phyloP scores from a whole-genome alignment of 2,329 filamentous ascomycete genomes.

The Phaeosphaeriaceae sp. region DNA sequence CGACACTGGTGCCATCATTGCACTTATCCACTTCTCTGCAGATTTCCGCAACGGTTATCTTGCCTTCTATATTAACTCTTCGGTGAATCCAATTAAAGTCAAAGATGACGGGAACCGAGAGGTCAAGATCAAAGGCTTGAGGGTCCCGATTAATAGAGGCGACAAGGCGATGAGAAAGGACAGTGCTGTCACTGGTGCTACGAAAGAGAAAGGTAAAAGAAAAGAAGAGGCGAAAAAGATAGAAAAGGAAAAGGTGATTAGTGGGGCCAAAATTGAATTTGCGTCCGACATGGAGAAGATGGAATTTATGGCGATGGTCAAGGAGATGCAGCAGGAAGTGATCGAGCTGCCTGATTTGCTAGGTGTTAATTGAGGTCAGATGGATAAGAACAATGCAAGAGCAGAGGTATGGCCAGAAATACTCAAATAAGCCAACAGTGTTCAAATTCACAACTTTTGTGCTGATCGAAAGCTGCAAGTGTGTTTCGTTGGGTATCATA shows the following conservation, averaged over 20 bases:
- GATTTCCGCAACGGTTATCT: slow-evolving; percentile 54
- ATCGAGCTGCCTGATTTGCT: slow-evolving; percentile 48
- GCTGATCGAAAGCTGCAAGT: neutral
- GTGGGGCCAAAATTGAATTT: slow-evolving; percentile 53
- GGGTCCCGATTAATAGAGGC: slow-evolving; percentile 39
- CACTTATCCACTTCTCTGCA: slow-evolving; percentile 53
- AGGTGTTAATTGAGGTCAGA: slow-evolving; percentile 32
- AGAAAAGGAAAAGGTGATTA: slow-evolving; percentile 49
- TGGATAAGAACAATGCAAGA: neutral
- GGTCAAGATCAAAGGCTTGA: slow-evolving; percentile 53
- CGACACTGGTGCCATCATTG: slow-evolving; percentile 51
- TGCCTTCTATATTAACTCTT: slow-evolving; percentile 54
- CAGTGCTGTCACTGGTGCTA: slow-evolving; percentile 16
- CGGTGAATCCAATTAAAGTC: slow-evolving; percentile 45
- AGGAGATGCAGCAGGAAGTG: slow-evolving; percentile 46
- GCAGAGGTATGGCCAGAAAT: too few species aligned
- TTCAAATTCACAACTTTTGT: neutral
- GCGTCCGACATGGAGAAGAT: slow-evolving; percentile 50
- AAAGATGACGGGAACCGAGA: slow-evolving; percentile 49
- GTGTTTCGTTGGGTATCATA: too few species aligned
- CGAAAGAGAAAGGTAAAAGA: slow-evolving; percentile 15
- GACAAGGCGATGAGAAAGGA: slow-evolving; percentile 27
- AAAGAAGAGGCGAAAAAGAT: slow-evolving; percentile 18
- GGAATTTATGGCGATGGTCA: slow-evolving; percentile 48
- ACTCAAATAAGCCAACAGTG: too few species aligned